Base-by-base conservation (phyloP, 768 basidiomycete genomes). In the Dioszegia crocea region DNA sequence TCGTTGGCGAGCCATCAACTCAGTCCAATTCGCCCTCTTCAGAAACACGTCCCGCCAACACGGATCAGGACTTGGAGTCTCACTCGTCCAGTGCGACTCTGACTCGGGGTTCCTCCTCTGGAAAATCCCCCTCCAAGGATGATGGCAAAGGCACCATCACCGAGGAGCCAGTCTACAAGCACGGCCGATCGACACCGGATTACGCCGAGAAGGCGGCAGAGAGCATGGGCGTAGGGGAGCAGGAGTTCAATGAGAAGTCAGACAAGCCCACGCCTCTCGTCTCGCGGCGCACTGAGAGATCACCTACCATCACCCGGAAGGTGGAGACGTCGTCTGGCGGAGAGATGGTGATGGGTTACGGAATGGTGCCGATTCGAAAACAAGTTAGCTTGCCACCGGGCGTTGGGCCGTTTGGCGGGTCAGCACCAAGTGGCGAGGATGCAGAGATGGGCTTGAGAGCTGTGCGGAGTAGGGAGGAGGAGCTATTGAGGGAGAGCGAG, bases 391-490 rank as follows among this genome's bases (percentile, higher is more conserved):
- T 60, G 26, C 66, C 68, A 0, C 71, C 68, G 14, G 68, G 57
- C 16, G 68, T 73, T 0, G 53, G 68, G 19, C 47, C 52, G 21
- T 73, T 64, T 44, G 71, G 71, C 26, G 71, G 71, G 33, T 62
- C 66, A 14, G 71, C 71, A 0, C 71, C 71, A 11, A 48, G 60
- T 10, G 68, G 66, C 9, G n/a, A 30, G 16, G 71, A 73, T 59
- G 68, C 66, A 9, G 71, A 73, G 27, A 43, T 56, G 47, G 71
- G 71, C 27, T 51, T 73, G 51, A 47, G 45, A 31, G 64, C 71
- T 12, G 56, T 68, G 14, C 59, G 71, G 43, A 64, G 62, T 54
- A 60, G 53, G 14, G 68, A 70, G 30, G 68, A 70, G 41, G 73
- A 68, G 47, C 62, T 67, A 5, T 59, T 64, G 29, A 49, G 70